Evolutionary conservation across 345 rosid genomes (phyloP).

Genomic region (Syzygium aqueum): DNA sequence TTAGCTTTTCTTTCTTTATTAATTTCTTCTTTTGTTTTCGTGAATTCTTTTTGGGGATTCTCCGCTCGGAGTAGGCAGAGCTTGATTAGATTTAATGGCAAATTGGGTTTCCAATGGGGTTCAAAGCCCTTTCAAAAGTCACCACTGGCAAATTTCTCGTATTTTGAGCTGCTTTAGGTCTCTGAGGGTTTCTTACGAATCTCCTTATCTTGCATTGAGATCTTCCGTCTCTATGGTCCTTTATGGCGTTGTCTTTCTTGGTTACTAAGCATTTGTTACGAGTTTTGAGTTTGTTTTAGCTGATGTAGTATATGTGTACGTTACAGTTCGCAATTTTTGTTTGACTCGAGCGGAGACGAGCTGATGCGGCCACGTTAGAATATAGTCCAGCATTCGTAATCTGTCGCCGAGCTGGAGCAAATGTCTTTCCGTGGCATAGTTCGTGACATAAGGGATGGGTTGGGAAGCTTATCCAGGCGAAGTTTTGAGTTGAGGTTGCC

Average conservation of each 20-base stretch:
- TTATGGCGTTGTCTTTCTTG: neutral
- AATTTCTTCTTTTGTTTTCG: neutral
- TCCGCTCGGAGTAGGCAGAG: neutral
- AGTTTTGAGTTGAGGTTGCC: constrained; percentile 81
- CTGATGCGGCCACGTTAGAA: constrained; percentile 1
- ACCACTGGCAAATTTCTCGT: neutral
- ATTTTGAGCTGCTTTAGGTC: neutral
- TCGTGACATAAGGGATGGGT: constrained; percentile 84
- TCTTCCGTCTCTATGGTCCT: neutral
- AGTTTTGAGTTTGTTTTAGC: neutral
- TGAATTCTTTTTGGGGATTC: neutral
- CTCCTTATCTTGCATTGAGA: neutral
- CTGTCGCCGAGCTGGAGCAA: constrained; percentile 3
- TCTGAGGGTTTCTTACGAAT: neutral
- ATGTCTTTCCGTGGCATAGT: constrained; percentile 95
- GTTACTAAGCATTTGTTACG: neutral
- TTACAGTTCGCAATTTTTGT: neutral
- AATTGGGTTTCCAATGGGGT: neutral
- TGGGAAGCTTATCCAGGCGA: constrained; percentile 85
- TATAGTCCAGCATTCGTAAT: neutral
- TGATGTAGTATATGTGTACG: neutral
- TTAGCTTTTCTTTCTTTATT: neutral
- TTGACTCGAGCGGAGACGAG: neutral
- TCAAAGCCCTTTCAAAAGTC: neutral
- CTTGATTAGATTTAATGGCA: neutral